phyloP scores from a whole-genome alignment of 371 early-diverging fungal genomes.

The Lichtheimia corymbifera region DNA sequence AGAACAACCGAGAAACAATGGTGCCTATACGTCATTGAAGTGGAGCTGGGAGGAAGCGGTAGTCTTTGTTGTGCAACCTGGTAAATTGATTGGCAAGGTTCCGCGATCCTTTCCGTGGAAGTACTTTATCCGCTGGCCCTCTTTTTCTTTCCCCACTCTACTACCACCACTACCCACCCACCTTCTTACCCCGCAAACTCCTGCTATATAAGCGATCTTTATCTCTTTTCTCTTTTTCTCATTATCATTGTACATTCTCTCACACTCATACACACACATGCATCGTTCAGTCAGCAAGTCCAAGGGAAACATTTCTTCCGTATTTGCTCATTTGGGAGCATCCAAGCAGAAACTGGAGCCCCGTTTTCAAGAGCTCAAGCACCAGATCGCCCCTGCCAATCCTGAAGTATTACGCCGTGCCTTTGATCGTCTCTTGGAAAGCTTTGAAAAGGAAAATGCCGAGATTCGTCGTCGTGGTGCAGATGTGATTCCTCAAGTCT shows the following conservation, averaged over 20 bases:
- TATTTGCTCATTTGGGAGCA: slow-evolving; percentile 38
- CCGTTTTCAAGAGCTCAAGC: slow-evolving; percentile 25
- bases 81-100: too few relatives aligned
- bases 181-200: too few relatives aligned
- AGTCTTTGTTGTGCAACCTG: too few relatives aligned
- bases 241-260: not conserved
- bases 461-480: slow-evolving; percentile 33
- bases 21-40: too few relatives aligned
- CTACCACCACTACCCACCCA: too few relatives aligned
- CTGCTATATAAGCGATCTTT: too few relatives aligned
- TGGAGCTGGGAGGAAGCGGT: too few relatives aligned
- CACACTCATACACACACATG: slow-evolving; percentile 5
- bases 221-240: too few relatives aligned
- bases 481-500: slow-evolving; percentile 29
- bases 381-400: slow-evolving; percentile 25
- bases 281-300: slow-evolving; percentile 19
- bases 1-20: too few relatives aligned
- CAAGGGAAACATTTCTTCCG: slow-evolving; percentile 45
- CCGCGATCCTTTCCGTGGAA: too few relatives aligned
- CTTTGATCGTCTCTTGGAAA: slow-evolving; percentile 25
- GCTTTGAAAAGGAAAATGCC: slow-evolving; percentile 26
- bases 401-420: slow-evolving; percentile 23
- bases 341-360: slow-evolving; percentile 26
- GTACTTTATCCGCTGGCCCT: too few relatives aligned
- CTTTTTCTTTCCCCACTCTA: too few relatives aligned